These are phyloP conservation scores for Pleurotus djamor DNA, from an alignment of 768 basidiomycete species.

Conservation along the genomic window DNA sequence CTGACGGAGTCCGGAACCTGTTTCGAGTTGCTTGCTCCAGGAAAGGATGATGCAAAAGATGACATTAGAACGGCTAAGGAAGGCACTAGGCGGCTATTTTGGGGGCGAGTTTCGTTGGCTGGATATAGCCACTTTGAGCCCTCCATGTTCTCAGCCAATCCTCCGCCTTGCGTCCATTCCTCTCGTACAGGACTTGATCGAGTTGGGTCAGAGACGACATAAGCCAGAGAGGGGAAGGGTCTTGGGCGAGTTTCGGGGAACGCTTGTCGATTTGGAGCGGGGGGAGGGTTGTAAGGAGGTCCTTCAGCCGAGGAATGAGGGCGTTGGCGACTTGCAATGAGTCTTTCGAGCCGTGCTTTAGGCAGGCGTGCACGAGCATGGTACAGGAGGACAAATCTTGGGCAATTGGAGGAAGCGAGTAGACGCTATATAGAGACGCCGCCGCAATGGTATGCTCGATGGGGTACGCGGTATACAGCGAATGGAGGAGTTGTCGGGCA, in stretches of 20 bases:
- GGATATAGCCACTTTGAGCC: slow-evolving; percentile 21
- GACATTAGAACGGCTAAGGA: too few species aligned
- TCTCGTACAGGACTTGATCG: slow-evolving; percentile 1
- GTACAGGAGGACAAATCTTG: slow-evolving; percentile 57
- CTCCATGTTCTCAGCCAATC: slow-evolving; percentile 31
- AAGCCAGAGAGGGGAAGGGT: slow-evolving; percentile 2
- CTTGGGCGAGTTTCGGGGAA: slow-evolving; percentile 1
- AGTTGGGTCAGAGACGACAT: slow-evolving; percentile 2
- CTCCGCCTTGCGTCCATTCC: slow-evolving; percentile 16
- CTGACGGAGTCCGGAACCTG: too few species aligned
- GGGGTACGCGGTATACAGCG: slow-evolving; percentile 45
- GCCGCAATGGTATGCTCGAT: slow-evolving; percentile 47
- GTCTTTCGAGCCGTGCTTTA: slow-evolving; percentile 35
- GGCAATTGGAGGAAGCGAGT: slow-evolving; percentile 50
- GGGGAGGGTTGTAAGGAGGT: slow-evolving; percentile 15
- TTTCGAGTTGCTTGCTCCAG: too few species aligned
- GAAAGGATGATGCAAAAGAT: too few species aligned
- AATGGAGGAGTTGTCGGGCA: slow-evolving; percentile 56
- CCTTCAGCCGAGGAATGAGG: slow-evolving; percentile 39
- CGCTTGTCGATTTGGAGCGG: background rate
- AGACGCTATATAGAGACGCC: slow-evolving; percentile 51
- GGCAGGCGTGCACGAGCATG: slow-evolving; percentile 55
- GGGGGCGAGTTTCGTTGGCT: background rate
- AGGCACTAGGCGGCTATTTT: too few species aligned
- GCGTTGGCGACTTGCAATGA: slow-evolving; percentile 36